Evolutionary conservation across 208 protist species (phyloP), one percentile per base, ranked within the genome.

Genomic region (Crithidia expoeki): DNA sequence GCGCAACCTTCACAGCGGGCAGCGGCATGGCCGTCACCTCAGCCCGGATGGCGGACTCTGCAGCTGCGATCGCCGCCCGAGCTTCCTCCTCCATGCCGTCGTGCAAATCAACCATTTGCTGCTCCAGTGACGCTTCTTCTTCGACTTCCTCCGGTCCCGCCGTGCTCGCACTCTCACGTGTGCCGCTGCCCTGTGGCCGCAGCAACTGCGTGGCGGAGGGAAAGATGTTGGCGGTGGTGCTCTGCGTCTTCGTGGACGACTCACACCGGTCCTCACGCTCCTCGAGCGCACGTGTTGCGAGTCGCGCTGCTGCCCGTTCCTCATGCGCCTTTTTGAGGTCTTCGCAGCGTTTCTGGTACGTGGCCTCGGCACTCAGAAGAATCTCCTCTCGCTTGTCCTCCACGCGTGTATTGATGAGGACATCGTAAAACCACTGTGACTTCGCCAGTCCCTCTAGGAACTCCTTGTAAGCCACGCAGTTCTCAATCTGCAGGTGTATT

Each of bases 361-460:
- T 59, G 23, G 77, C 68, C 64, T 96, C 87, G 14, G 88, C 72
- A 30, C 85, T 80, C 5, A 71, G 38, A 2, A 94, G 50, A 72
- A 94, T 91, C 56, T 84, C 59, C 42, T 86, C 62, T 19, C 74
- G 88, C 28, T 62, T 64, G 58, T 96, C 89, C 27, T 84, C 81
- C 16, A 94, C 64, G 34, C 86, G 82, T n/a, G 94, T 40, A n/a
- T 74, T 59, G 38, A 73, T 79, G n/a, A 97, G 74, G 2, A 91
- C 76, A 56, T 97, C 87, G 51, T 74, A 74, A 61, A 96, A 94
- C 85, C 87, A 96, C 67, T 85, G 76, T 9, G 87, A 83, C 56
- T 93, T 96, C 12, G 89, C 90, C 11, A 98, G 77, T 52, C 83
- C 84, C 52, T 98, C 92, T 17, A 99, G 86, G 66, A 98, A 98